Base-by-base conservation (phyloP, 768 basidiomycete genomes). In the Mycena crocata region DNA sequence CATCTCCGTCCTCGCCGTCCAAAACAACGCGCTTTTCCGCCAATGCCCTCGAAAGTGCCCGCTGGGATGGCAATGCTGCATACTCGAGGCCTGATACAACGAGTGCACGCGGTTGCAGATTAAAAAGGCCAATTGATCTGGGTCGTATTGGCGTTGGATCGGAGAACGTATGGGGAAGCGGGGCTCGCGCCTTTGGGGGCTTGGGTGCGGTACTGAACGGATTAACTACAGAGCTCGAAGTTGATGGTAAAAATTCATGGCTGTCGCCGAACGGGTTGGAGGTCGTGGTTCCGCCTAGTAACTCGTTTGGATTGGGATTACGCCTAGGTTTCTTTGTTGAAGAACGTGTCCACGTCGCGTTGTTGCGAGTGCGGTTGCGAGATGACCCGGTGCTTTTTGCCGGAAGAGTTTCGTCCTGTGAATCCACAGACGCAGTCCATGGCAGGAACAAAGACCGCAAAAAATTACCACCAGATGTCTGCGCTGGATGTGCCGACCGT, bases 21-120 rank as follows among this genome's bases (percentile, higher is more conserved):
- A 92, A 71, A 15, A 84, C 71, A 13, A 93, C 76, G 44, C 83
- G 81, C 59, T 78, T 80, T 42, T 90, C 87, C 19, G 80, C 70
- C 45, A 94, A 76, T 1, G 86, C 86, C 39, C 79, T 79, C 3
- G 85, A 75, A 31, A 94, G 77, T 2, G 89, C 83, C 35, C 88
- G 80, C 71, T 94, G 93, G 8, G 86, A 86, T 1, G 83, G 73
- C 17, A 83, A 62, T 50, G 77, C 81, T 1, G 88, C 84, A 72
- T 89, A 77, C 72, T 94, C 92, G n/a, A 94, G 82, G 0, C 91
- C 90, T 3, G 91, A 87, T 9, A 93, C 74, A 5, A 93, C 90
- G 3, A 94, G 77, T 3, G 87, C 92, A 52, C 82, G 80, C 2
- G 93, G 90, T 78, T 82, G 71, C 62, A 83, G 24, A 78, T 66